Base-by-base conservation (phyloP, 768 basidiomycete species). In the Mycena floridula region DNA sequence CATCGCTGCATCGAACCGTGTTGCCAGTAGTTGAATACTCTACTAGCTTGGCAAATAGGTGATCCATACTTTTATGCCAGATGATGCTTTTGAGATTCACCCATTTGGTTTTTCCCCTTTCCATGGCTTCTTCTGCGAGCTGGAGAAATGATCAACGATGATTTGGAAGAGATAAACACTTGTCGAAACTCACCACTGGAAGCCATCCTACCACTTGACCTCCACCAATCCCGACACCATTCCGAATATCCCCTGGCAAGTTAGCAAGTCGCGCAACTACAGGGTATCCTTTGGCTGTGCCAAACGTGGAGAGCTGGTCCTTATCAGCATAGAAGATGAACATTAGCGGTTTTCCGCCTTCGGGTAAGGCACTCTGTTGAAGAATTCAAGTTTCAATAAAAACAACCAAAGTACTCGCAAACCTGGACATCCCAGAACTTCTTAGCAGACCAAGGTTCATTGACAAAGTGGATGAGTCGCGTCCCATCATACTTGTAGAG, bases 241-340 rank as follows among this genome's bases (percentile, higher is more conserved):
- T 70, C 9, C 58, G 46, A 20, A 68, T 57, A 1, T 56, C 43
- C 2, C 50, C 46, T 2, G 64, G 62, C 7, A 73, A 42, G 46
- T 66, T 66, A 2, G 53, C 61, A 27, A 59, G 57, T 4, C 62
- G 43, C 2, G 56, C 62, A 35, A 71, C 46, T 2, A 69, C 62
- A 0, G 64, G 68, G 42, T 71, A 65, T 1, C 59, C 69, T 43
- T 68, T 68, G 27, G 51, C 54, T 2, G 59, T 63, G 0, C 68
- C 63, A 53, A 70, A 70, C 3, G 60, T 57, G 2, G 65, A 70
- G 1, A 70, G 48, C 12, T 60, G 57, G 1, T 63, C 59, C 40
- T 71, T 70, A 50, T 73, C 68, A 5, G 69, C 64, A 57, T 70
- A 73, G 0, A 72, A 32, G 21, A 69, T 63, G 22, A 65, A 57